A percentile compares a stretch with the other conserved stretches of the same genome.
Conservation (phyloP, 352 stramenopile genomes). For the Phytophthora capsici region DNA sequence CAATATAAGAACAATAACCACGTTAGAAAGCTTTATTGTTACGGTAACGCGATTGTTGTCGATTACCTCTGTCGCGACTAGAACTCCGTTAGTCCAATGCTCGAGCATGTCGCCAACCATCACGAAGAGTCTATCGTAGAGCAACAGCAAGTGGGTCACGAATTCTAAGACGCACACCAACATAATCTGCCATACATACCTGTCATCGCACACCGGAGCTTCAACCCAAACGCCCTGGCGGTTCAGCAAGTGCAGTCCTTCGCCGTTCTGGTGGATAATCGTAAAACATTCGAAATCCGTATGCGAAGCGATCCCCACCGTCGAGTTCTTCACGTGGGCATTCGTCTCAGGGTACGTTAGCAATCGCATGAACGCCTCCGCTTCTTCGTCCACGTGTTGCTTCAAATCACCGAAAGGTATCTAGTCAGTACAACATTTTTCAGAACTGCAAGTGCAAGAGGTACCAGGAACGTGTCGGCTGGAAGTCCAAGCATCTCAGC, state of each 20-base stretch:
- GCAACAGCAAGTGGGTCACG: not conserved
- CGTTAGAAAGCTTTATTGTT: slow-evolving; percentile 2
- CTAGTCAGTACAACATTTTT: slow-evolving; percentile 12
- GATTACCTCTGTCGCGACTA: slow-evolving; percentile 73
- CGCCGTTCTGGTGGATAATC: slow-evolving; percentile 85
- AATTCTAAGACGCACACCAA: too few relatives aligned
- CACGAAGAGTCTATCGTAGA: slow-evolving; percentile 57
- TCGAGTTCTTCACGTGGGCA: slow-evolving; percentile 56
- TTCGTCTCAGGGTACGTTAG: slow-evolving; percentile 74
- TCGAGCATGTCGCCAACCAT: slow-evolving; percentile 86
- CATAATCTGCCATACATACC: slow-evolving; percentile 23
- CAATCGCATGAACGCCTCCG: slow-evolving; percentile 80
- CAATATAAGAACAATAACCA: not conserved
- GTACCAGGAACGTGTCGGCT: slow-evolving; percentile 66
- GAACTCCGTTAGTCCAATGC: slow-evolving; percentile 80
- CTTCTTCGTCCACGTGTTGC: slow-evolving; percentile 74
- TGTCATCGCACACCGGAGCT: slow-evolving; percentile 71
- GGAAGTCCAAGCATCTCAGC: slow-evolving; percentile 80
- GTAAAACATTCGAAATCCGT: slow-evolving; percentile 90
- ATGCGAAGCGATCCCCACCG: slow-evolving; percentile 81
- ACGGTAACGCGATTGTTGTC: not conserved
- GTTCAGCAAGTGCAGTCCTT: slow-evolving; percentile 70
- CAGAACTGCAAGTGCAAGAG: slow-evolving; percentile 1
- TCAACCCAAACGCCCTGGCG: slow-evolving; percentile 71
- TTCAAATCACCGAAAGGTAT: slow-evolving; percentile 34